Conservation (phyloP, 768 basidiomycete species). For the Psilocybe cubensis region DNA sequence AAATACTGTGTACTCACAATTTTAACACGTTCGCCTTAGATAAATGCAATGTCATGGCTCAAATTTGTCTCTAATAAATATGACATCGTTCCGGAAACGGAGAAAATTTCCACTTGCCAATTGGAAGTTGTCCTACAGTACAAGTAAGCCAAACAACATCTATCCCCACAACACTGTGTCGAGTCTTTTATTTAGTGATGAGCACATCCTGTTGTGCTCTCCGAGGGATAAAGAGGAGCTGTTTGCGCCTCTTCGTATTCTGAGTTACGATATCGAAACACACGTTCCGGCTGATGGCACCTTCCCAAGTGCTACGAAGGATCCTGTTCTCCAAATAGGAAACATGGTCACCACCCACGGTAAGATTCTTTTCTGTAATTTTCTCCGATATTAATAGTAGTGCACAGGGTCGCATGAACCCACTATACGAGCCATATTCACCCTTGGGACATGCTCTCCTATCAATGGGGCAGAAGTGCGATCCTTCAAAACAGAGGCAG, state of each 20-base stretch:
- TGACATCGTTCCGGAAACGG: conserved; percentile 48
- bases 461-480: conserved; percentile 93
- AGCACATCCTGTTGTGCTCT: conserved; percentile 46
- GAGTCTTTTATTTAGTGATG: conserved; percentile 53
- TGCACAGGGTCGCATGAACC: conserved; percentile 77
- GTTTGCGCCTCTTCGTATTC: not conserved
- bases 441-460: conserved; percentile 85
- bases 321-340: conserved; percentile 1
- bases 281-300: not conserved
- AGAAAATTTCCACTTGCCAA: conserved; percentile 79
- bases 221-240: not conserved
- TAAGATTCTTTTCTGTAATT: conserved; percentile 27
- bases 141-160: conserved; percentile 22
- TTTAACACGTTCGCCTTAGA: conserved; percentile 40
- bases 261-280: conserved; percentile 7
- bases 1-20: not conserved
- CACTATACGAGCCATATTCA: conserved; percentile 92
- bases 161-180: not conserved
- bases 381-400: not conserved
- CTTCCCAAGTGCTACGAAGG: not conserved
- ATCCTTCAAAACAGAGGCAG: conserved; percentile 70
- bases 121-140: conserved; percentile 79
- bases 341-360: conserved; percentile 80
- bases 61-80: conserved; percentile 82
- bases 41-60: conserved; percentile 96